Evolutionary conservation across 2,329 filamentous ascomycete species (phyloP), one percentile per base, ranked within the genome.

Genomic region (Rhinocladiella mackenziei): DNA sequence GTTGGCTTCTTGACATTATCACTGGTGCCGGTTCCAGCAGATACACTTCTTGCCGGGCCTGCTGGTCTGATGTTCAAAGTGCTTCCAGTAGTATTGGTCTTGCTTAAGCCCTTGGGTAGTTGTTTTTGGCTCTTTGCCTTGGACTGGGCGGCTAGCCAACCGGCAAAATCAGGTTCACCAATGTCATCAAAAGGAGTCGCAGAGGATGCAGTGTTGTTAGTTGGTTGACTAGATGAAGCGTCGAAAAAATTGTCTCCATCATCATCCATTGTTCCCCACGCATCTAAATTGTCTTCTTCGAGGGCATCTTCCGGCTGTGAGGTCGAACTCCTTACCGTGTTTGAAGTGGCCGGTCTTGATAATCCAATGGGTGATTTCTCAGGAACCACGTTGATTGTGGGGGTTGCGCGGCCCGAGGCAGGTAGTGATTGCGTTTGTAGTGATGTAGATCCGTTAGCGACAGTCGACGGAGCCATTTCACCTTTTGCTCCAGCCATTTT

Each of bases 151-250:
- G 87, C 89, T 15, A 97, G 67, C 89, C 92, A 97, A 4, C 89
- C 89, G 4, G 89, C 91, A 65, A 98, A 97, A 64, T 97, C 92
- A 0, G 91, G 91, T 63, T 98, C 91, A 2, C 83, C 82, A 18
- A 85, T 81, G 56, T 95, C 89, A 47, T 91, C 86, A 53, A 84
- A 91, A 13, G 63, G 58, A 11, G 67, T 56, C 20, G 71, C 58
- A 8, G 58, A 49, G 6, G 56, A 48, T 22, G 62, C 57, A 6
- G 60, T 48, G 1, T 62, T 53, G 20, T 52, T 57, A 11, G 60
- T 60, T 4, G 62, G 30, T n/a, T 49, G 39, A 33, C 30, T 57
- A 62, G 58, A 44, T 46, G 63, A 54, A 14, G 66, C 65, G 50
- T 72, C 68, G 51, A 64, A 66, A 62, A 72, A 75, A 23, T 66